phyloP scores from a whole-genome alignment of 192 early-diverging fungal species.

The Backusella liffmaniae region DNA sequence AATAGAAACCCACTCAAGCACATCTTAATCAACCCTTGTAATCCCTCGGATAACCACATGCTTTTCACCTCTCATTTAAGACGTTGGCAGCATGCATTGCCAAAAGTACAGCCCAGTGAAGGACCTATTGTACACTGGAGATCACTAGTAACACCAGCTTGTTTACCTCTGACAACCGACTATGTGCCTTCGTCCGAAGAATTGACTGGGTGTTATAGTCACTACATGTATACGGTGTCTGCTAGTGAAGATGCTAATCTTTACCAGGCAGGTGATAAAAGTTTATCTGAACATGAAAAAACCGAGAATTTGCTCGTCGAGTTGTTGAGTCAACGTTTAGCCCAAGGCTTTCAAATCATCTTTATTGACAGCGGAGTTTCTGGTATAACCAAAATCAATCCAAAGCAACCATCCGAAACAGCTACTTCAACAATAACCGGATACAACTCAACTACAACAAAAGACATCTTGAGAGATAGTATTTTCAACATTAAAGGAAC shows the following conservation, averaged over 20 bases:
- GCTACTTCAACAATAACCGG: neutral
- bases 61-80: conserved; percentile 64
- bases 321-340: conserved; percentile 84
- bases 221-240: conserved; percentile 76
- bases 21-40: conserved; percentile 67
- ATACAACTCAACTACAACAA: neutral
- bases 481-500: neutral
- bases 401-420: neutral
- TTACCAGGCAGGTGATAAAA: conserved; percentile 40
- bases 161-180: conserved; percentile 90
- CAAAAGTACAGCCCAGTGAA: conserved; percentile 50
- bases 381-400: conserved; percentile 6
- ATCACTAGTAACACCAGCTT: conserved; percentile 90
- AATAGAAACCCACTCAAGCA: conserved; percentile 23
- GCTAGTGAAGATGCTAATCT: conserved; percentile 48
- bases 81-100: conserved; percentile 91
- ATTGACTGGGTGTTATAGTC: conserved; percentile 63
- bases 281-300: conserved; percentile 37
- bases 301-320: conserved; percentile 72
- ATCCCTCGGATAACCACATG: conserved; percentile 54
- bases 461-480: conserved; percentile 2
- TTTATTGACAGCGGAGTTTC: conserved; percentile 35
- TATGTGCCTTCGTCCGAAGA: conserved; percentile 74
- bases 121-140: conserved; percentile 80
- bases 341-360: conserved; percentile 92